Base-by-base conservation (phyloP, 2,329 filamentous ascomycete species). In the Paraphaeosphaeria sporulosa region DNA sequence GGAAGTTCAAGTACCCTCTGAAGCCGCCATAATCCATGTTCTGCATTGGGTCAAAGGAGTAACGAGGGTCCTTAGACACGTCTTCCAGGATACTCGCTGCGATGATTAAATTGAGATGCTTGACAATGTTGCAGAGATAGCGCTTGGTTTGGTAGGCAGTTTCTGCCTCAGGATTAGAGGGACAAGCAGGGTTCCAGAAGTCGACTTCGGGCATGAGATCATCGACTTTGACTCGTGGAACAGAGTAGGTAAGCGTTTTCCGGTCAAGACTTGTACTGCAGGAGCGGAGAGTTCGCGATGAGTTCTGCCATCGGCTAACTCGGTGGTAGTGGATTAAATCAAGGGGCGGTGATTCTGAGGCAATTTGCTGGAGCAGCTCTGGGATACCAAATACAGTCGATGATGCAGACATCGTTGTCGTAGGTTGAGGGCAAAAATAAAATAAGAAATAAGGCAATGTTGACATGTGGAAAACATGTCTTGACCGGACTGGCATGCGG, bases 311-410 rank as follows among this genome's bases (percentile, higher is more conserved):
- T 27, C 38, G 47, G 27, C 38, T 52, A 1, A 58, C 55, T 3
- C 47, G 55, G 27, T 52, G 47, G 27, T 21, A 52, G 38, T 38
- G 55, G 27, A 58, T 51, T 2, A 58, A 52, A 13, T 58, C 55
- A 13, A 51, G 30, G 2, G 55, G 47, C 15, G 55, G 55, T 9
- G 47, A 38, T 10, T 52, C 47, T 0, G 55, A 58, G 27, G 52
- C 4, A 7, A 58, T 58, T 25, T 58, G 55, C 36, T 52, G 17
- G 4, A 58, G 40, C 10, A 58, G 21, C 23, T 58, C 55, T 15
- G 40, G 27, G 42, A 47, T 47, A 36, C 21, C 34, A 38, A 58
- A 27, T 23, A 51, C 47, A 9, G 43, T 25, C 25, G 30, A 21
- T 12, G 30, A 13, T 12, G 44, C 54, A 15, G 55, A 8, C 47